Percentiles rank a stretch among this genome's conserved stretches.
Conservation (phyloP, 306 rosid genomes). For the Begonia loranthoides region DNA sequence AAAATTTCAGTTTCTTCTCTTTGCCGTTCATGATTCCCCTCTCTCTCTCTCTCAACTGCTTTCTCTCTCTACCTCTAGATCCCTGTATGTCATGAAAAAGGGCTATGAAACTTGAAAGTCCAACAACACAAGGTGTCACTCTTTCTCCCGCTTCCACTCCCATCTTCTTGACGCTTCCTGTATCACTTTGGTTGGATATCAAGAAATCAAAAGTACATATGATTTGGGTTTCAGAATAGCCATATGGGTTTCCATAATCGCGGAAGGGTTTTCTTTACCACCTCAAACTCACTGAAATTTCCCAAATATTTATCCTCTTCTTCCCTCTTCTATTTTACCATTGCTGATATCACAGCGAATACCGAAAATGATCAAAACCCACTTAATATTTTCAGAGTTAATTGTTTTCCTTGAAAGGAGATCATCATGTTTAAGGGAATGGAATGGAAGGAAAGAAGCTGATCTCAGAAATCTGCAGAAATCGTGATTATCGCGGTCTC, state of each 20-base stretch:
- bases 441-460: too few species aligned
- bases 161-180: constrained; percentile 70
- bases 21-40: constrained; percentile 11
- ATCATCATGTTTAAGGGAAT: constrained; percentile 7
- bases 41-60: constrained; percentile 9
- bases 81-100: constrained; percentile 15
- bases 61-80: not conserved
- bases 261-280: too few species aligned
- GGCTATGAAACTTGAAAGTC: constrained; percentile 25
- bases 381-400: too few species aligned
- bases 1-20: constrained; percentile 35
- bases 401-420: constrained; percentile 6
- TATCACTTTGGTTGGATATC: constrained; percentile 52
- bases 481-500: too few species aligned
- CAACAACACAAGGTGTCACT: constrained; percentile 48
- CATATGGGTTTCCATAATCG: constrained; percentile 9
- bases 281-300: too few species aligned
- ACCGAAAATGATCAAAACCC: too few species aligned
- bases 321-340: too few species aligned
- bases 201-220: constrained; percentile 28
- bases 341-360: too few species aligned
- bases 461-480: too few species aligned
- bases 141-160: constrained; percentile 6
- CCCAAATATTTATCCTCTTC: too few species aligned
- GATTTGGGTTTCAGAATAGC: constrained; percentile 39